These are phyloP conservation scores for Cladorrhinum samala DNA, from an alignment of 495 filamentous ascomycete genomes.

Conservation along the genomic window DNA sequence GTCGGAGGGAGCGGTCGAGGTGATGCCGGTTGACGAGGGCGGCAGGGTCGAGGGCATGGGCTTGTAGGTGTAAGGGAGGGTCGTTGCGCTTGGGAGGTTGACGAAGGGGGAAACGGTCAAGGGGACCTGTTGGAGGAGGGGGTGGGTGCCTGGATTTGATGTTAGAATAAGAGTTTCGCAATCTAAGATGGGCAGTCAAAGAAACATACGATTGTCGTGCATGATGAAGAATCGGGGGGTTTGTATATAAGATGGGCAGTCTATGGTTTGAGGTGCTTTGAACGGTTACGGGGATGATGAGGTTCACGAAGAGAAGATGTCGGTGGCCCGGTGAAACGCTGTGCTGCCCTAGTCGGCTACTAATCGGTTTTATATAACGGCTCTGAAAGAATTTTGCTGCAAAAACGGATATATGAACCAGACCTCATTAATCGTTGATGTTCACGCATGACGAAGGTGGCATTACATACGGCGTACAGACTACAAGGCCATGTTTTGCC, in stretches of 20 bases:
- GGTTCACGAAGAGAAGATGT: too few relatives aligned
- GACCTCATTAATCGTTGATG: too few relatives aligned
- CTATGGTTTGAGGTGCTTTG: background rate
- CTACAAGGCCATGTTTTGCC: too few relatives aligned
- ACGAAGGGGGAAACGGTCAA: slow-evolving; percentile 93
- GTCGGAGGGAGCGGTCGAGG: slow-evolving; percentile 22
- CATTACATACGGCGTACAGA: too few relatives aligned
- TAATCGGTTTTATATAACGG: too few relatives aligned
- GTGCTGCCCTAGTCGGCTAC: too few relatives aligned
- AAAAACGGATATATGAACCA: too few relatives aligned
- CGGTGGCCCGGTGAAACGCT: too few relatives aligned
- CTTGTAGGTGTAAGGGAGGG: slow-evolving; percentile 93
- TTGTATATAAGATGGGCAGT: background rate
- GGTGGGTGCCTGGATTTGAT: slow-evolving; percentile 60
- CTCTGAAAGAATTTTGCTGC: too few relatives aligned
- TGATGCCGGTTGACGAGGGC: slow-evolving; percentile 58
- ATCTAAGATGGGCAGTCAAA: background rate
- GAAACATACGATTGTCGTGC: slow-evolving; percentile 42
- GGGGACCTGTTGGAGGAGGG: slow-evolving; percentile 84
- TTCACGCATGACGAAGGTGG: too few relatives aligned
- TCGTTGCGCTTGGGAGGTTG: slow-evolving; percentile 80
- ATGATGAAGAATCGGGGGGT: slow-evolving; percentile 25
- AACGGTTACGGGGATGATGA: too few relatives aligned
- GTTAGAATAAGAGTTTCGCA: slow-evolving; percentile 4
- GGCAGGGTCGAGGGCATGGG: slow-evolving; percentile 79